A percentile compares a stretch with the other conserved stretches of the same genome.
phyloP scores from a whole-genome alignment of 169 alveolate species.

The Ichthyophthirius multifiliis region DNA sequence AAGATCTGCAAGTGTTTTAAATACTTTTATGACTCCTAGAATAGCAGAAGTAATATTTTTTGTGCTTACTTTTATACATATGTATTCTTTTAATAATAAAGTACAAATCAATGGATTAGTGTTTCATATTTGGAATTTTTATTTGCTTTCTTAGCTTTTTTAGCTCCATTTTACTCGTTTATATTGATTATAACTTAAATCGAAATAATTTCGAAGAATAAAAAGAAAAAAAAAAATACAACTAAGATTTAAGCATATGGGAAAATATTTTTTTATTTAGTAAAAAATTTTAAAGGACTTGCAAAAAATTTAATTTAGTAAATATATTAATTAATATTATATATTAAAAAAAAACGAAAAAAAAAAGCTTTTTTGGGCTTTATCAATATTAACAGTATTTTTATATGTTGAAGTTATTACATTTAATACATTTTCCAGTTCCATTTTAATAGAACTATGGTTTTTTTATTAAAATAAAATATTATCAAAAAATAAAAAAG shows the following conservation, averaged over 20 bases:
- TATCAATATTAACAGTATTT: constrained; percentile 9
- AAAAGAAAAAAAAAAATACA: neutral
- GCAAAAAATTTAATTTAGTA: neutral
- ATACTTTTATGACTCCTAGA: constrained; percentile 29
- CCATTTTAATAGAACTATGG: constrained; percentile 37
- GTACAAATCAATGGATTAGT: constrained; percentile 3
- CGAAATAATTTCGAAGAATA: neutral
- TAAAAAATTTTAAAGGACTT: neutral
- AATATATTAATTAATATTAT: neutral
- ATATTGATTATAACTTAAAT: neutral
- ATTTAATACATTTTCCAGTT: constrained; percentile 35
- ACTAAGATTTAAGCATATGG: neutral
- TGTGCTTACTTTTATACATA: too few species aligned
- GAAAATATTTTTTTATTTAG: neutral
- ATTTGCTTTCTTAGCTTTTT: constrained; percentile 6
- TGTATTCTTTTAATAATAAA: neutral
- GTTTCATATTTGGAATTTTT: constrained; percentile 13
- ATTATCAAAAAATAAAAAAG: neutral
- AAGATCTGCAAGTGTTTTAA: constrained; percentile 28
- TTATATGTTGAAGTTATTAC: constrained; percentile 25
- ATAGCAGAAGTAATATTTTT: constrained; percentile 35
- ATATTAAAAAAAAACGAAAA: neutral
- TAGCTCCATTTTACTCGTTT: constrained; percentile 1
- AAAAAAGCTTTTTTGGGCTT: constrained; percentile 31
- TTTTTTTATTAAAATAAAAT: neutral